Evolutionary conservation across 2,329 filamentous ascomycete genomes (phyloP), one percentile per base, ranked within the genome.

Genomic region (Fusarium concolor): DNA sequence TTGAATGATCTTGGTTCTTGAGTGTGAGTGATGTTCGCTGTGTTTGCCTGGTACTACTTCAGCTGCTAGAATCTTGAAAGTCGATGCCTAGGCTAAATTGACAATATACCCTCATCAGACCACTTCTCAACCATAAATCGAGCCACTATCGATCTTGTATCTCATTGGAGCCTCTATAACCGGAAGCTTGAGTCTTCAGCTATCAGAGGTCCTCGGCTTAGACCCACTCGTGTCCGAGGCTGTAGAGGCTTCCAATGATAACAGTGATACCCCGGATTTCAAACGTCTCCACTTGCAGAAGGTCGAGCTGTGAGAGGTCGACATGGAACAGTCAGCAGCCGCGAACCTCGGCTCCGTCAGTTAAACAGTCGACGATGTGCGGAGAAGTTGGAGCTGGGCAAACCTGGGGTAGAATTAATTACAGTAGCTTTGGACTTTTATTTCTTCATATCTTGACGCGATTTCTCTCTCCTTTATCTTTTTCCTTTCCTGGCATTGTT

Each of bases 241-340:
- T 64, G 50, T 55, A 49, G 58, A 68, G 52, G 61, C 65, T 59
- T 56, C 59, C 57, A 55, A 63, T 47, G 47, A 65, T 17, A 67
- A 24, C 28, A 50, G 24, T 39, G 49, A 51, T 73, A 74, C 72
- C 72, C 72, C 72, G 53, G 72, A 74, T 72, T 74, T 56, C 50
- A 28, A 37, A 29, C 17, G 28, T 68, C 49, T 24, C 67, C 67
- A 68, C 67, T 49, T 38, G 28, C 28, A 41, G 29, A 33, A 29
- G 7, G 10, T 38, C 50, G 45, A 53, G 42, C 55, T 46, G 51
- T 68, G 64, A 70, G 51, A 62, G 68, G 68, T 12, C 42, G 24
- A 44, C 17, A 20, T 26, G 29, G 42, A 10, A 6, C 35, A 67
- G 65, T 68, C 65, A 68, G 55, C 60, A 65, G 33, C 66, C 66